phyloP scores from a whole-genome alignment of 2,329 filamentous ascomycete species.

The Fusarium sp. region DNA sequence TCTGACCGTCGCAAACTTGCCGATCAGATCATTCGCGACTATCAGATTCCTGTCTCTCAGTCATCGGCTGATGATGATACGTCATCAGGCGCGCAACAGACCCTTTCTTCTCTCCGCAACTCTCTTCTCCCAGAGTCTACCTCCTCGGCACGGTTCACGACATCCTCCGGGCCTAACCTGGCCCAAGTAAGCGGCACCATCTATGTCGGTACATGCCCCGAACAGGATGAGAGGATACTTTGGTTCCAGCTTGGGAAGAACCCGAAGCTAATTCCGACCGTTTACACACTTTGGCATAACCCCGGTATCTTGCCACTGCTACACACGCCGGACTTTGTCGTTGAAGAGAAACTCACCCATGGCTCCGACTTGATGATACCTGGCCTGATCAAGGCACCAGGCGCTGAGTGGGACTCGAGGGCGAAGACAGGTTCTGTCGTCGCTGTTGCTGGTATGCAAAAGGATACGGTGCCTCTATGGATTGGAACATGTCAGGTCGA shows the following conservation, averaged over 20 bases:
- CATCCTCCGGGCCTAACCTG: constrained; percentile 23
- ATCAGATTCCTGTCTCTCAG: constrained; percentile 31
- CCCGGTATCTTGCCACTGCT: constrained; percentile 36
- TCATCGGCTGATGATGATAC: constrained; percentile 19
- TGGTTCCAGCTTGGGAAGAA: constrained; percentile 42
- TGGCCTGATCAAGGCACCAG: constrained; percentile 30
- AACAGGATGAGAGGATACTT: constrained; percentile 37
- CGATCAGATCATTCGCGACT: constrained; percentile 41
- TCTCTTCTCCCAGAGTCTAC: constrained; percentile 39
- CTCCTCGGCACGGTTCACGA: constrained; percentile 39
- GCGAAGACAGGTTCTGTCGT: constrained; percentile 34
- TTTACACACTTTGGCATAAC: constrained; percentile 41
- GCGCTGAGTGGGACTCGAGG: constrained; percentile 29
- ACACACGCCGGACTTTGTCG: constrained; percentile 39
- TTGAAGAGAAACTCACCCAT: constrained; percentile 38
- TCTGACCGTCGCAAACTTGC: constrained; percentile 40
- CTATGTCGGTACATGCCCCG: constrained; percentile 34
- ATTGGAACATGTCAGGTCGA: constrained; percentile 37
- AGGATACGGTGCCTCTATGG: constrained; percentile 38
- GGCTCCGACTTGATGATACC: constrained; percentile 41
- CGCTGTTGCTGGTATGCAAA: constrained; percentile 37
- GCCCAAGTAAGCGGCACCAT: constrained; percentile 24
- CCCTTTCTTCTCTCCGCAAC: constrained; percentile 30
- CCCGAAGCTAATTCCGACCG: constrained; percentile 37
- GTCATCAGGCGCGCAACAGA: constrained; percentile 26